Percentiles rank a stretch among this genome's conserved stretches.
phyloP scores from a whole-genome alignment of 2,329 filamentous ascomycete species.

The Penicillium sp. region DNA sequence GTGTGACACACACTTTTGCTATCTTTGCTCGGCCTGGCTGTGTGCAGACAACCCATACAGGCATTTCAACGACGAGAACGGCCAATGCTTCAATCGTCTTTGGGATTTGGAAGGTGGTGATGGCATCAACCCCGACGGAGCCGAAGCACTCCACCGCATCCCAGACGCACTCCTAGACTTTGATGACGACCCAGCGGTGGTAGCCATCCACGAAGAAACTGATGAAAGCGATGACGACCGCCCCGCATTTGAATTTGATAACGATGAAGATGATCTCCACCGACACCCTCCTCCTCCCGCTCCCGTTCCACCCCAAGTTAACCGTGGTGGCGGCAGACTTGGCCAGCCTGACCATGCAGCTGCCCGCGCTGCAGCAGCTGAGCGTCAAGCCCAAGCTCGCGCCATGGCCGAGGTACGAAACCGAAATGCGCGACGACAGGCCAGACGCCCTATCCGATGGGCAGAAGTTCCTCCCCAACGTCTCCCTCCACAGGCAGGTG shows the following conservation, averaged over 20 bases:
- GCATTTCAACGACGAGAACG: conserved; percentile 76
- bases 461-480: conserved; percentile 8
- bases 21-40: conserved; percentile 87
- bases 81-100: conserved; percentile 76
- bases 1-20: conserved; percentile 92
- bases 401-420: conserved; percentile 41
- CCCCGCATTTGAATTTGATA: conserved; percentile 27
- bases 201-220: conserved; percentile 13
- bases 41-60: conserved; percentile 76
- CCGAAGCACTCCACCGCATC: conserved; percentile 43
- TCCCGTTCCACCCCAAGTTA: conserved; percentile 39
- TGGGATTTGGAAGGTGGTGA: conserved; percentile 90
- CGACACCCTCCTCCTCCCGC: conserved; percentile 42
- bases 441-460: conserved; percentile 1
- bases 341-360: conserved; percentile 34
- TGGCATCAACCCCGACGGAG: conserved; percentile 45
- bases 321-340: conserved; percentile 28
- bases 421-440: conserved; percentile 21
- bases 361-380: conserved; percentile 39
- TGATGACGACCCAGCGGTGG: conserved; percentile 28
- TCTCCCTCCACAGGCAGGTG: conserved; percentile 8
- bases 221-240: conserved; percentile 32
- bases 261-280: conserved; percentile 28
- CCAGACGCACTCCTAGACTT: conserved; percentile 40
- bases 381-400: conserved; percentile 40